Evolutionary conservation across 192 early-diverging fungal genomes (phyloP), one percentile per base, ranked within the genome.

Genomic region (Radiomyces spectabilis): DNA sequence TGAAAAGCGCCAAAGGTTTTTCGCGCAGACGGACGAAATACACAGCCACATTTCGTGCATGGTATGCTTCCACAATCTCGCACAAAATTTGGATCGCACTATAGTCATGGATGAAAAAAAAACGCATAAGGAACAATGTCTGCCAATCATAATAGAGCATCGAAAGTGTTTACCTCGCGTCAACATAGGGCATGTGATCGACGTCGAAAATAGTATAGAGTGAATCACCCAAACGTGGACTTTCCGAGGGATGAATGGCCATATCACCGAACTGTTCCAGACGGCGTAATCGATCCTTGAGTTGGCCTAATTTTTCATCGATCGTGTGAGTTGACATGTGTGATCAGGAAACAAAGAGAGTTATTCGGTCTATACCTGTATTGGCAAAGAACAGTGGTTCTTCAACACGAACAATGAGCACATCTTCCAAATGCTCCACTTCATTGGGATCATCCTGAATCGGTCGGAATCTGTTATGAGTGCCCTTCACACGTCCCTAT

Each of bases 361-460:
- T 45, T 37, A 49, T 7, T 16, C 50, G 12, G 22, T 18, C 42
- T 33, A 51, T 67, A 57, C 66, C 66, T 24, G 88, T 87, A 61
- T 99, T 99, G 40, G 95, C 95, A 80, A 99, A 99, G 66, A 91
- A 98, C 41, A 99, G 68, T 3, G 88, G 87, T 59, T 99, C 97
- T 52, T 94, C 89, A 16, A 99, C 79, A 30, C 87, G 81, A 39
- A 99, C 82, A 53, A 99, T 82, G 26, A 99, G 66, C 10, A 85
- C 84, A 15, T 89, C 93, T 46, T 92, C 85, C 21, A 95, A 72
- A 25, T 86, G 83, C 50, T 91, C 83, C 5, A 92, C 79, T 34
- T 68, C 63, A 19, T 80, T 67, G 18, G 74, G 79, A 9, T 70
- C 75, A 51, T 76, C 79, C 51, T 75, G 72, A 48, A 85, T 85